Conservation (phyloP, 1,284 basidiomycete species). For the Ceratobasidium sp. region DNA sequence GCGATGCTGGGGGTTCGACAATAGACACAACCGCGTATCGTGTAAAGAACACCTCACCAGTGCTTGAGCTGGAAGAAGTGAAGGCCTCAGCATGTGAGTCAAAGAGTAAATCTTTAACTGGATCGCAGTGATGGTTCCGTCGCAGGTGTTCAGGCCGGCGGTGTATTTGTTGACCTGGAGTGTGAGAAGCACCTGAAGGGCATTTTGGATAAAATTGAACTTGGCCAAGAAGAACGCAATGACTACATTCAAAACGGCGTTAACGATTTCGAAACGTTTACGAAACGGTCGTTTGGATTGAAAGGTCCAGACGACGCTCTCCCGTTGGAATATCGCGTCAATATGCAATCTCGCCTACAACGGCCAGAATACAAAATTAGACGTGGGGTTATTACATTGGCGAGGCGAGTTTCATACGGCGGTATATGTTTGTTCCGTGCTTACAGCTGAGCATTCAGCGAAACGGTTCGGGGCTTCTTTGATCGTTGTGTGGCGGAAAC, state of each 20-base stretch:
- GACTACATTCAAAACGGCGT: conserved; percentile 30
- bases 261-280: conserved; percentile 26
- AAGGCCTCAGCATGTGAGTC: conserved; percentile 46
- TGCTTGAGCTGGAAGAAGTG: conserved; percentile 44
- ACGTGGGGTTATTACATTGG: conserved; percentile 20
- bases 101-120: neutral
- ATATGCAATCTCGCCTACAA: conserved; percentile 22
- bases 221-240: conserved; percentile 16
- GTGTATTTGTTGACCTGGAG: conserved; percentile 41
- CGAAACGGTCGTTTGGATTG: conserved; percentile 23
- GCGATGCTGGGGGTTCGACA: conserved; percentile 49
- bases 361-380: conserved; percentile 13
- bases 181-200: conserved; percentile 32
- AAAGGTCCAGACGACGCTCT: neutral
- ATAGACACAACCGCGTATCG: conserved; percentile 48
- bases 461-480: conserved; percentile 32
- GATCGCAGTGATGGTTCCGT: neutral
- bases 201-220: conserved; percentile 23
- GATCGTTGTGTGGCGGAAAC: conserved; percentile 39
- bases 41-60: conserved; percentile 30
- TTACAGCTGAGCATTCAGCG: neutral
- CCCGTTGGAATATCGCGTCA: neutral
- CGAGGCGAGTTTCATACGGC: neutral
- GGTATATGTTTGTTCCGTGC: no score
- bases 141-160: conserved; percentile 46